Evolutionary conservation across 345 rosid genomes (phyloP), one percentile per base, ranked within the genome.

Genomic region (Pelargonium nanum): DNA sequence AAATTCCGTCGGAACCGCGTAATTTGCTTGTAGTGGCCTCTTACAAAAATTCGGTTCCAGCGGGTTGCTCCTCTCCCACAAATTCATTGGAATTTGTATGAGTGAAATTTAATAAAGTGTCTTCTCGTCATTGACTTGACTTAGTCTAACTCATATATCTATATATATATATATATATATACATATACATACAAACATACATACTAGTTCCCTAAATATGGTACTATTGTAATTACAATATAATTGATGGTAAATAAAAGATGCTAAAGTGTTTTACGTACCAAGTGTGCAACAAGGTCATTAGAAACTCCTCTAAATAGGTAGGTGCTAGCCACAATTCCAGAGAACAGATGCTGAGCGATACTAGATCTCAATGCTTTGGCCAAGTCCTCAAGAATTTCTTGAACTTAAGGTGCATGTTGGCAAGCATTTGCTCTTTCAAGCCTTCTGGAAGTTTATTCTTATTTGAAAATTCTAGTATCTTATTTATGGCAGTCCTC

Each of bases 291-390:
- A 51, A 87, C 76, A 59, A 93, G 84, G 68, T 82, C 91, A 30
- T 83, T 75, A 0, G 97, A 83, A 59, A 83, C 80, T 63, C 88
- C 91, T 68, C 79, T 82, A 75, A 89, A 87, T 45, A 87, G 78
- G 77, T 92, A 87, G 65, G 91, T 65, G 0, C 77, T 73, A 56
- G 71, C 89, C 0, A 85, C 85, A 2, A 78, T 75, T 3, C 4
- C 40, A 7, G 69, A 85, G 72, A 89, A 92, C 20, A 92, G 84
- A 77, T 89, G 95, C 62, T 85, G 88, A 45, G 90, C 68, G 57
- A 87, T 89, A 78, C 96, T 74, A 7, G 93, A 79, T 76, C 98
- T 78, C 56, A 87, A 89, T 55, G 99, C 97, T 76, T 89, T 93
- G 0, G 99, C 97, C 26, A 93, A 78, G 70, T 83, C 84, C 56